Percentiles rank a stretch among this genome's conserved stretches.
Conservation (phyloP, 1,284 basidiomycete species). For the Ustilago esculenta region DNA sequence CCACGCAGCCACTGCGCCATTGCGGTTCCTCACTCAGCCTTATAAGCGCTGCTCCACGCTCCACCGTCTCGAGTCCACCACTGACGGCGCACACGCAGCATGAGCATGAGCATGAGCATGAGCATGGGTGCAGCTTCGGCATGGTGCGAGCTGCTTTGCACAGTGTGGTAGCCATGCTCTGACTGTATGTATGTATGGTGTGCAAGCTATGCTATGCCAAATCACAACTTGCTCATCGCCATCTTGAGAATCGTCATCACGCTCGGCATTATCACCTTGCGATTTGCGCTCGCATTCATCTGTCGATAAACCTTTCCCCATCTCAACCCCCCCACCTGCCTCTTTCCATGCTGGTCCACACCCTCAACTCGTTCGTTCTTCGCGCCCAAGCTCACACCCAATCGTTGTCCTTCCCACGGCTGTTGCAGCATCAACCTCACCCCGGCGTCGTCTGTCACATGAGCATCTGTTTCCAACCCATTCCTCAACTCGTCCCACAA, state of each 20-base stretch:
- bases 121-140: too few species aligned
- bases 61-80: too few species aligned
- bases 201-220: not conserved
- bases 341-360: constrained; percentile 32
- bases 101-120: too few species aligned
- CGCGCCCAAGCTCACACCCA: constrained; percentile 35
- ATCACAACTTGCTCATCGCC: constrained; percentile 31
- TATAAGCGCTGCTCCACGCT: too few species aligned
- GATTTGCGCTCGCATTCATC: constrained; percentile 57
- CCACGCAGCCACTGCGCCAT: too few species aligned
- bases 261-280: constrained; percentile 61
- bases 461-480: constrained; percentile 37
- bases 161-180: too few species aligned
- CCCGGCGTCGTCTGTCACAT: constrained; percentile 20
- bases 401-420: constrained; percentile 53
- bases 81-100: too few species aligned
- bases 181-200: too few species aligned
- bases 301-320: constrained; percentile 57
- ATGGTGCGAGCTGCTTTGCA: too few species aligned
- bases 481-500: constrained; percentile 30
- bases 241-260: constrained; percentile 41
- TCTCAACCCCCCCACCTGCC: constrained; percentile 4
- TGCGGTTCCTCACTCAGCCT: too few species aligned
- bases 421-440: constrained; percentile 41
- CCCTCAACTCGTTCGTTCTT: constrained; percentile 54